These are phyloP conservation scores for Hemisphaericaspora xylofermentans DNA, from an alignment of 1,139 yeast genomes.

Conservation along the genomic window DNA sequence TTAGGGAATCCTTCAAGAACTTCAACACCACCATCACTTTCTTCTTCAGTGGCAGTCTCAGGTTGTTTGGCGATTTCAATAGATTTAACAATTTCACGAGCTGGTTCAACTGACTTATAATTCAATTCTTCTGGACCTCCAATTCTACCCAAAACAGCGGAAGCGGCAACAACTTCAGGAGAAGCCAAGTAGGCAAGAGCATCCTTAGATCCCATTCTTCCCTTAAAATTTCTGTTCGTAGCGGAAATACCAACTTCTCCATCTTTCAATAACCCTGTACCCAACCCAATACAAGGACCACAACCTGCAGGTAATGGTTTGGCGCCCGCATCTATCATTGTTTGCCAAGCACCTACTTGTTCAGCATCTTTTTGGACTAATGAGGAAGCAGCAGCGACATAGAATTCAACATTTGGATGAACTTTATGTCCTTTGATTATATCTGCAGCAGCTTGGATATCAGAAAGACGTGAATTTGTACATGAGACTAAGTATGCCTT, in stretches of 20 bases:
- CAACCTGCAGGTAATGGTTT: slow-evolving; percentile 97
- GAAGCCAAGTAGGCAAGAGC: slow-evolving; percentile 95
- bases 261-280: slow-evolving; percentile 86
- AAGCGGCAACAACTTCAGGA: slow-evolving; percentile 98
- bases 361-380: slow-evolving; percentile 92
- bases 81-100: slow-evolving; percentile 48
- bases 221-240: slow-evolving; percentile 96
- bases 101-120: slow-evolving; percentile 53
- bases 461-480: slow-evolving; percentile 91
- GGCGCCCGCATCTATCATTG: slow-evolving; percentile 88
- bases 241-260: slow-evolving; percentile 99
- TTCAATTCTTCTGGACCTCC: slow-evolving; percentile 86
- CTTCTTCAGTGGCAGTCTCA: slow-evolving; percentile 28
- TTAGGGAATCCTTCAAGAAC: slow-evolving; percentile 90
- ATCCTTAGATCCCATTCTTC: slow-evolving; percentile 97
- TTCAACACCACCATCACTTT: slow-evolving; percentile 48
- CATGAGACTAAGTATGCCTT: slow-evolving; percentile 98
- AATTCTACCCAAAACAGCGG: slow-evolving; percentile 90
- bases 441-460: slow-evolving; percentile 91
- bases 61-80: slow-evolving; percentile 36
- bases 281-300: slow-evolving; percentile 98
- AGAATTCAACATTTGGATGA: slow-evolving; percentile 88
- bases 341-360: slow-evolving; percentile 87
- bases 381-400: slow-evolving; percentile 96
- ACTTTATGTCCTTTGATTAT: slow-evolving; percentile 78